Base-by-base conservation (phyloP, 179 eudicot genomes). In the Corrigiola litoralis region DNA sequence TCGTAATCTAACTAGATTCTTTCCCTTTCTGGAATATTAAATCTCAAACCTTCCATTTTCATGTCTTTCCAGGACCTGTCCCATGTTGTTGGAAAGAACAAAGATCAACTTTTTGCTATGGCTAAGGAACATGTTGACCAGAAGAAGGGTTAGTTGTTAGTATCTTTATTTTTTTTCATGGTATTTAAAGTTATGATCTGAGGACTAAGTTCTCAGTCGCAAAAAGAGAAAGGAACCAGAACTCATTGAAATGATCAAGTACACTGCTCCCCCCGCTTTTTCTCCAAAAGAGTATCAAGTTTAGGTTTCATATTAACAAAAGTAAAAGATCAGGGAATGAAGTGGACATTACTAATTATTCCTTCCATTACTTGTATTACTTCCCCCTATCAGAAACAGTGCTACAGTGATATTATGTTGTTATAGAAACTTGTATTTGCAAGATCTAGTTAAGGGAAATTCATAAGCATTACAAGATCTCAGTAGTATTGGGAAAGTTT, bases 31-130 rank as follows among this genome's bases (percentile, higher is more conserved):
- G 36, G 4, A 61, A 53, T 57, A 18, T 23, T 34, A 41, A 33
- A 10, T 20, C 44, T 45, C 61, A 32, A 14, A 40, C 37, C 33
- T 59, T 34, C 34, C 63, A n/a, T 21, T 31, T 48, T 72, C 16
- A 32, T 67, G 20, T 74, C 42, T 54, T 68, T 34, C 28, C 54
- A 94, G 99, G 99, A 94, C 77, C 79, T 94, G 82, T 88, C 99
- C 77, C 96, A 83, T 75, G 96, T 90, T 42, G 80, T 79, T 80
- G 99, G 99, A 51, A 94, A 90, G 83, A 94, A 79, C 58, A 84
- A 86, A 75, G 97, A 94, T 70, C 96, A 94, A 76, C 90, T 94
- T 49, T 87, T 88, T 73, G 97, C 97, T 60, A 88, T 90, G 99
- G 97, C 90, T 67, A 94, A 76, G 79, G 97, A 79, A 71, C 86